Percentiles rank a stretch among this genome's conserved stretches.
Evolutionary conservation across 768 basidiomycete genomes (phyloP).

Genomic region (Leccinum ochraceum): DNA sequence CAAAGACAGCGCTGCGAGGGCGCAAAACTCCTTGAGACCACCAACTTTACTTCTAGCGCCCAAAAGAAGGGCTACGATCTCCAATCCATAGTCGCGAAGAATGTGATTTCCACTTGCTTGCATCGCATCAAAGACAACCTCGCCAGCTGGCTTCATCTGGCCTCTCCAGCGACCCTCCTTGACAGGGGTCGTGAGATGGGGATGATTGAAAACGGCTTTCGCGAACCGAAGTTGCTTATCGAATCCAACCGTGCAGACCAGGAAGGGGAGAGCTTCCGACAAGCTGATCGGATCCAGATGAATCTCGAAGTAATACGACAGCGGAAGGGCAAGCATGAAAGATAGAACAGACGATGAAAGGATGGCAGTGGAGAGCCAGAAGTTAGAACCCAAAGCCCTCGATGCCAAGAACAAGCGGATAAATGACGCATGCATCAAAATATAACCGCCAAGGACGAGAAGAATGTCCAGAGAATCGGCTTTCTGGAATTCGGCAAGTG

Average conservation of each 20-base stretch:
- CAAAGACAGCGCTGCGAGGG: slow-evolving; percentile 87
- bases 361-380: slow-evolving; percentile 72
- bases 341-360: slow-evolving; percentile 79
- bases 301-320: slow-evolving; percentile 75
- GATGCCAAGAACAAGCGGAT: slow-evolving; percentile 88
- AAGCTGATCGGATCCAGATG: slow-evolving; percentile 91
- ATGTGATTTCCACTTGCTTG: slow-evolving; percentile 78
- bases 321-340: slow-evolving; percentile 80
- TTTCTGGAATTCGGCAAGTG: slow-evolving; percentile 50
- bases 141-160: slow-evolving; percentile 72
- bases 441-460: slow-evolving; percentile 89
- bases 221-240: slow-evolving; percentile 96
- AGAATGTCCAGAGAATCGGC: slow-evolving; percentile 96
- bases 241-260: slow-evolving; percentile 97
- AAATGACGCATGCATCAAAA: slow-evolving; percentile 96
- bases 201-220: slow-evolving; percentile 84
- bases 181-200: slow-evolving; percentile 50
- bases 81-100: slow-evolving; percentile 90
- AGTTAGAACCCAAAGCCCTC: slow-evolving; percentile 76
- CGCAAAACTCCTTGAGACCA: slow-evolving; percentile 92
- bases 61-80: slow-evolving; percentile 84
- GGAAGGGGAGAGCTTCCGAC: slow-evolving; percentile 94
- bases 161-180: slow-evolving; percentile 41
- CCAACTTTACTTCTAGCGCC: slow-evolving; percentile 87
- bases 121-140: slow-evolving; percentile 84